phyloP scores from a whole-genome alignment of 495 filamentous ascomycete genomes.

The Hypoxylon rickii region DNA sequence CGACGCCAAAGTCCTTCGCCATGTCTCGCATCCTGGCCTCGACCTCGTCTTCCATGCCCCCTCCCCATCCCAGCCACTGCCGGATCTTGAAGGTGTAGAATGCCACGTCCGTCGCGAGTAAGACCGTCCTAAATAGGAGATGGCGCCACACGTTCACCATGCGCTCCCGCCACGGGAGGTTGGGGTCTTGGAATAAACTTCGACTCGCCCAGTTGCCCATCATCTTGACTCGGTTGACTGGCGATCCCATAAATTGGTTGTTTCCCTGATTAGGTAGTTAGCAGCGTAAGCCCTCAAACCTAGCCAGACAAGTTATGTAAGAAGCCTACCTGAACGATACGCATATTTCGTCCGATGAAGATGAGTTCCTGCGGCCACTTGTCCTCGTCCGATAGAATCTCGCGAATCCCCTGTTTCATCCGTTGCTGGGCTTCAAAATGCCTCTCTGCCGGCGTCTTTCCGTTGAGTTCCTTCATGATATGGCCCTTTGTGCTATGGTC shows the following conservation, averaged over 20 bases:
- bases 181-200: constrained; percentile 68
- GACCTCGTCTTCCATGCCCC: constrained; percentile 92
- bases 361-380: constrained; percentile 93
- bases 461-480: constrained; percentile 56
- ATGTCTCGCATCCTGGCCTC: constrained; percentile 83
- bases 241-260: constrained; percentile 78
- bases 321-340: constrained; percentile 72
- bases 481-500: constrained; percentile 64
- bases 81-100: constrained; percentile 80
- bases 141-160: constrained; percentile 68
- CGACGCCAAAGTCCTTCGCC: constrained; percentile 89
- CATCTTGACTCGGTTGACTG: constrained; percentile 93
- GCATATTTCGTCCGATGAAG: constrained; percentile 93
- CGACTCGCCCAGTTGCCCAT: constrained; percentile 88
- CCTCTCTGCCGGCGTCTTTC: constrained; percentile 65
- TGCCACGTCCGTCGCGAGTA: constrained; percentile 77
- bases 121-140: constrained; percentile 75
- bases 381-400: constrained; percentile 84
- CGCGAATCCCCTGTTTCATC: constrained; percentile 80
- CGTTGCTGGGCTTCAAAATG: constrained; percentile 84
- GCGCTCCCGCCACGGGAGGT: constrained; percentile 43
- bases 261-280: constrained; percentile 42
- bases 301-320: too few relatives aligned
- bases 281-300: not conserved
- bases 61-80: constrained; percentile 73